Percentiles rank a stretch among this genome's conserved stretches.
phyloP scores from a whole-genome alignment of 495 filamentous ascomycete species.

The Penicillium egyptiacum region DNA sequence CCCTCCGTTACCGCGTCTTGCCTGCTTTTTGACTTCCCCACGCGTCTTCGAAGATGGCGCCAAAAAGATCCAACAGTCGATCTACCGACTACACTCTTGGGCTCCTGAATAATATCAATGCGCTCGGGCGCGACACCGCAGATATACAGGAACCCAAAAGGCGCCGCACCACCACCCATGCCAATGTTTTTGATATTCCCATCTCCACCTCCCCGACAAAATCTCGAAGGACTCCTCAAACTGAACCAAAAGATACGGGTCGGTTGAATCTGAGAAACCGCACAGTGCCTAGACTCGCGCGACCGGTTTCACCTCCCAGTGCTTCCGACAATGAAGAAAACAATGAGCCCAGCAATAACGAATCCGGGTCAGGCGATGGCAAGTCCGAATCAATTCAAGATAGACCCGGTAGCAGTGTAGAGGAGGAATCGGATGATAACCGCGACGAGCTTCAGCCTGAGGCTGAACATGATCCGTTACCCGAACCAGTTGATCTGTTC shows the following conservation, averaged over 20 bases:
- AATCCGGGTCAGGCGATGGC: background rate
- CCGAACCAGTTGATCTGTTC: background rate
- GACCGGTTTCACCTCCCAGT: background rate
- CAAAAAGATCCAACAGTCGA: background rate
- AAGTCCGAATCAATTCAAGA: background rate
- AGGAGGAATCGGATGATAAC: background rate
- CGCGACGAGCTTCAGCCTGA: background rate
- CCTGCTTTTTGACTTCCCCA: background rate
- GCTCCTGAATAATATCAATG: conserved; percentile 1
- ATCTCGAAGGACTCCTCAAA: background rate
- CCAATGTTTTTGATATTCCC: conserved; percentile 1
- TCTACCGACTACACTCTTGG: background rate
- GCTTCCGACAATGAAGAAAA: background rate
- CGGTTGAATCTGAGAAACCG: background rate
- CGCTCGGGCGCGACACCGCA: background rate
- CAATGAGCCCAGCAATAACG: background rate
- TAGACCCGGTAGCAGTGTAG: background rate
- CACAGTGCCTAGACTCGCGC: too few species aligned
- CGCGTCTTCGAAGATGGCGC: conserved; percentile 6
- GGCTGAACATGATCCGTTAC: conserved; percentile 3
- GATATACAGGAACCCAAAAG: background rate
- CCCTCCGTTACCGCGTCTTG: conserved; percentile 9
- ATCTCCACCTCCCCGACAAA: background rate
- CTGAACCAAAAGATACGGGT: background rate
- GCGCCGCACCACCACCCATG: background rate